Evolutionary conservation across 768 basidiomycete species (phyloP), one percentile per base, ranked within the genome.

Genomic region (Piloderma croceum): DNA sequence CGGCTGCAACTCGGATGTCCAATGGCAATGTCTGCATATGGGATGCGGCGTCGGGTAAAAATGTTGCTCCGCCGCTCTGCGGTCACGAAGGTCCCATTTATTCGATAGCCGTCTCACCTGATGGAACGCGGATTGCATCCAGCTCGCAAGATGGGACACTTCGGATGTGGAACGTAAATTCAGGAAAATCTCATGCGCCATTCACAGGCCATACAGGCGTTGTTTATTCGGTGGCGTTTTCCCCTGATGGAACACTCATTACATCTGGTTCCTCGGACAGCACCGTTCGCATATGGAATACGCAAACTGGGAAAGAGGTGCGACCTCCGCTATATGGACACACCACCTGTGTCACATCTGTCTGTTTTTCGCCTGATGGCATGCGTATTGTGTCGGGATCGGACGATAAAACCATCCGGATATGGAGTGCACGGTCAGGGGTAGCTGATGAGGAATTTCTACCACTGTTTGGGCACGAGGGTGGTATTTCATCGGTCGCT

Each of bases 201-300:
- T n/a, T 27, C 10, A 7, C 25, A 39, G 38, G 9, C 11, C 38
- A 39, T 27, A 39, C 6, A 10, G 38, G 6, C 4, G 11, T 7
- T 5, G 38, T 39, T 39, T 27, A 5, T 20, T 27, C 38, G 7
- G 24, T 39, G 4, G 45, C 58, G 42, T 64, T 69, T 41, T 67
- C 65, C 5, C 65, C 67, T 21, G 64, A 71, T 49, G 68, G 67
- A 2, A 55, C 61, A 34, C 52, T 63, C 32, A 57, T 74, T 27
- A 66, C 64, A 24, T 69, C 69, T n/a, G 70, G 67, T 2, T 62
- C 61, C 19, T 49, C 63, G 15, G 70, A 72, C 35, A 15, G 15
- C 18, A 36, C 22, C 10, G 24, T 45, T 2, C 18, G 39, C 17
- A 12, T 57, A 7, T 58, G 56, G 56, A 34, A 46, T 32, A 25